phyloP scores from a whole-genome alignment of 2,329 filamentous ascomycete species.

The Neofusicoccum parvum region DNA sequence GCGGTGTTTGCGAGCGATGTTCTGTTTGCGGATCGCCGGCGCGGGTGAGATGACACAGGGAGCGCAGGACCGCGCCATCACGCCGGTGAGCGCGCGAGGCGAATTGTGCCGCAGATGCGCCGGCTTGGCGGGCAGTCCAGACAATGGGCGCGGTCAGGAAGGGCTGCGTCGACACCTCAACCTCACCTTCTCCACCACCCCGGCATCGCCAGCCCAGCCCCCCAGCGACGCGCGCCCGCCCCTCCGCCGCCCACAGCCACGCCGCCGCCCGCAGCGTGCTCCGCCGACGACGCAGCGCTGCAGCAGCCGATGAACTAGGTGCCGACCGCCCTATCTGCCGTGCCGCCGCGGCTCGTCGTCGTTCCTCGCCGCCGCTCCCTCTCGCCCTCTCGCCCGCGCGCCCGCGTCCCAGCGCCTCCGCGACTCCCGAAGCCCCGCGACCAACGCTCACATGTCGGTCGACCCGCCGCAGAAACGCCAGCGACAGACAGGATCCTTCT shows the following conservation, averaged over 20 bases:
- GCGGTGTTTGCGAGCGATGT: background rate
- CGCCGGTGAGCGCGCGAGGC: no score
- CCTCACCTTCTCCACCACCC: slow-evolving; percentile 10
- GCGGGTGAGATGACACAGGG: background rate
- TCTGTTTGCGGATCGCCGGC: background rate
- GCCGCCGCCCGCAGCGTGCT: background rate
- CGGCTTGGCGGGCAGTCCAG: background rate
- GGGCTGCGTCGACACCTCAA: background rate
- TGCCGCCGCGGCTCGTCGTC: slow-evolving; percentile 24
- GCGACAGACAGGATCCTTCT: slow-evolving; percentile 47
- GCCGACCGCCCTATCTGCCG: slow-evolving; percentile 21
- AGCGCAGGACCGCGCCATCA: background rate
- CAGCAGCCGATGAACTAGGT: slow-evolving; percentile 11
- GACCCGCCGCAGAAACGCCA: slow-evolving; percentile 35
- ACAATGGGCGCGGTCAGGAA: background rate
- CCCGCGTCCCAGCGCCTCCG: background rate
- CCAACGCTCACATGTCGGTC: slow-evolving; percentile 25
- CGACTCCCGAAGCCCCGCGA: background rate
- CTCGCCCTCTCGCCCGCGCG: slow-evolving; percentile 9
- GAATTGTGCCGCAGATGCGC: no score
- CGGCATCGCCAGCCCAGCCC: slow-evolving; percentile 13
- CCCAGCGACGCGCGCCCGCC: slow-evolving; percentile 2
- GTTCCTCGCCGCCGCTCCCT: slow-evolving; percentile 6
- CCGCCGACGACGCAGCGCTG: background rate
- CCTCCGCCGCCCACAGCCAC: background rate